Base-by-base conservation (phyloP, 495 filamentous ascomycete genomes). In the Bacidia gigantensis region DNA sequence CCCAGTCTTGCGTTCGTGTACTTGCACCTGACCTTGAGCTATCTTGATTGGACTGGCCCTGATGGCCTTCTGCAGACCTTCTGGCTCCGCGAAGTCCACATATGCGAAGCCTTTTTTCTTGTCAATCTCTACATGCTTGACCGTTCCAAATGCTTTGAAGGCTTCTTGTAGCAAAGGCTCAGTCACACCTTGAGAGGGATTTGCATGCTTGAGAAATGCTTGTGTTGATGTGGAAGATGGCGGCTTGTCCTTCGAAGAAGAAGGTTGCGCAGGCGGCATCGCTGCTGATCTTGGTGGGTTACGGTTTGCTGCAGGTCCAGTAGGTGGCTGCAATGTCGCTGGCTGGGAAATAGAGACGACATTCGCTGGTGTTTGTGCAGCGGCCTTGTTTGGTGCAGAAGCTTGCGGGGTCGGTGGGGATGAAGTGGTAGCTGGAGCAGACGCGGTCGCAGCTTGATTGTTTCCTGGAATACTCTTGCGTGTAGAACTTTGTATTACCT, bases 161-260 rank as follows among this genome's bases (percentile, higher is more conserved):
- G 86, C 80, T 55, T 80, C 73, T 54, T 82, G 77, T 3, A 96
- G 75, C 0, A 86, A 64, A 0, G 79, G 68, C 57, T 94, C 89
- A 0, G 87, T 94, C 38, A 96, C 84, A 17, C 89, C 89, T 64
- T 95, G 89, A 0, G 87, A 89, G 18, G 86, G 79, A 63, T 92
- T 93, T 50, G 88, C 89, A 59, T 94, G 88, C 61, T 95, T 95
- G 58, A 95, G 72, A 62, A 95, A 96, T n/a, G 86, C 89, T 61
- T 86, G 82, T 1, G 79, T 85, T 3, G 82, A 77, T 2, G 77
- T 78, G 9, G 79, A 62, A 23, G 73, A 48, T 7, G 70, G 59
- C 22, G 60, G 49, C 9, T 64, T 22, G 26, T 41, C 24, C 38
- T 57, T 62, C 20, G 51, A 48, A 17, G 50, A 26, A 14, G 62